These are phyloP conservation scores for Naumovozyma dairenensis DNA, from an alignment of 805 yeast genomes.

Conservation along the genomic window DNA sequence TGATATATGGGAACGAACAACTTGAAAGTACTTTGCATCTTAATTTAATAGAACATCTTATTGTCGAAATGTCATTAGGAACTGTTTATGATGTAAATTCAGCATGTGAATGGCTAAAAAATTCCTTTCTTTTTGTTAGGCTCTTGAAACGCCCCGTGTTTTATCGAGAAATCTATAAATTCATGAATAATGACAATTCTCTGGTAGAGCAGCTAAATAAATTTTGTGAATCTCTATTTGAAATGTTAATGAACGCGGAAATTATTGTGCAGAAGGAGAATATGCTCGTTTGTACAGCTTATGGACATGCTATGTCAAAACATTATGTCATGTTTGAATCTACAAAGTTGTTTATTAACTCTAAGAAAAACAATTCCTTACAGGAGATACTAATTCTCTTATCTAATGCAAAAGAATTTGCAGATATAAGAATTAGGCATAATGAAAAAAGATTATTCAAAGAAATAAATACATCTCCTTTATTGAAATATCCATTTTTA, in stretches of 20 bases:
- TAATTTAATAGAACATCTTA: conserved; percentile 32
- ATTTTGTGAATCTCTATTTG: conserved; percentile 30
- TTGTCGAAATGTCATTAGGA: conserved; percentile 36
- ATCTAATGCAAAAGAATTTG: conserved; percentile 34
- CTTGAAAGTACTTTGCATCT: conserved; percentile 40
- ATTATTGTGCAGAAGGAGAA: conserved; percentile 20
- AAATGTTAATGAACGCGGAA: conserved; percentile 25
- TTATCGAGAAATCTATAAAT: conserved; percentile 28
- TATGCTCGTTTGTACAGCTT: conserved; percentile 29
- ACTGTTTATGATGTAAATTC: conserved; percentile 31
- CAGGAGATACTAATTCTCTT: conserved; percentile 23
- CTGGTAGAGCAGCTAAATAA: conserved; percentile 20
- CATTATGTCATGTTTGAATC: conserved; percentile 39
- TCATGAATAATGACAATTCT: conserved; percentile 2
- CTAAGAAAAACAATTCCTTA: conserved; percentile 8
- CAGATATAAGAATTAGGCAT: conserved; percentile 32
- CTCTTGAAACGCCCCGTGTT: conserved; percentile 32
- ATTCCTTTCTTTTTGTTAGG: conserved; percentile 42
- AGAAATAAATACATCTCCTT: conserved; percentile 34
- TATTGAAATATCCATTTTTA: conserved; percentile 31
- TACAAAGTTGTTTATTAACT: conserved; percentile 29
- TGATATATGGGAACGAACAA: conserved; percentile 34
- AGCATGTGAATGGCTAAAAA: conserved; percentile 38
- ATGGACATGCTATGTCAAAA: conserved; percentile 40
- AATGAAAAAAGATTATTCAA: conserved; percentile 37